Conservation (phyloP, 495 filamentous ascomycete species). For the Penicillium malachiteum region DNA sequence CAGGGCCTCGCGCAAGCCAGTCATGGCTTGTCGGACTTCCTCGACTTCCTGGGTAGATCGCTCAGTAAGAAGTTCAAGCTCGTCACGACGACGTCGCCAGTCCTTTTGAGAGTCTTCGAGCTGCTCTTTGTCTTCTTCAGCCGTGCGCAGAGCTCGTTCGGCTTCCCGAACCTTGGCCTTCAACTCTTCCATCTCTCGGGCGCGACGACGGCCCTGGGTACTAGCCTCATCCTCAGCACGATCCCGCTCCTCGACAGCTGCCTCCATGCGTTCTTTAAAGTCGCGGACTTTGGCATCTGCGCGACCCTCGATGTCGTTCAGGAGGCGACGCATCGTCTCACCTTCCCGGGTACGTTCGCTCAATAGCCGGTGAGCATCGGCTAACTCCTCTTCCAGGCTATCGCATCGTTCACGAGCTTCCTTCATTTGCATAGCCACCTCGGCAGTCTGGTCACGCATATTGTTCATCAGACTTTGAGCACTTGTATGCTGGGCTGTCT, state of each 20-base stretch:
- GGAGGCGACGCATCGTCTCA: constrained; percentile 88
- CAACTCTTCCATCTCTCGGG: constrained; percentile 84
- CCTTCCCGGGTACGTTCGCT: constrained; percentile 89
- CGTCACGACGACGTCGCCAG: constrained; percentile 69
- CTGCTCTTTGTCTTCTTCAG: constrained; percentile 66
- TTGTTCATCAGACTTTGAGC: constrained; percentile 83
- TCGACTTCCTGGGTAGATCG: constrained; percentile 66
- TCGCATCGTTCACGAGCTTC: constrained; percentile 81
- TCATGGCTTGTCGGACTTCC: constrained; percentile 76
- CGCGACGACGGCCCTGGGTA: constrained; percentile 68
- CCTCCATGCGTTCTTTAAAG: constrained; percentile 85
- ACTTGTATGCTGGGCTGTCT: constrained; percentile 78
- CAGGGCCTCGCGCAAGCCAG: constrained; percentile 71
- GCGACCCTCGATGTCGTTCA: constrained; percentile 82
- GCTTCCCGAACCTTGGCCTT: constrained; percentile 74
- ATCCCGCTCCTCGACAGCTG: constrained; percentile 86
- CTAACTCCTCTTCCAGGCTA: constrained; percentile 88
- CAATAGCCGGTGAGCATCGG: constrained; percentile 84
- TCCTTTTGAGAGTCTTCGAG: constrained; percentile 68
- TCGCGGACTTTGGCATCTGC: constrained; percentile 79
- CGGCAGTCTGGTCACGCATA: constrained; percentile 87
- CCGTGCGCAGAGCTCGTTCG: constrained; percentile 70
- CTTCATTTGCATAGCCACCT: constrained; percentile 90
- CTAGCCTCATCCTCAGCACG: constrained; percentile 87
- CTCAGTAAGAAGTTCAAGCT: constrained; percentile 68